These are phyloP conservation scores for Dactylellina drechsleri DNA, from an alignment of 2,329 filamentous ascomycete species.

Conservation along the genomic window DNA sequence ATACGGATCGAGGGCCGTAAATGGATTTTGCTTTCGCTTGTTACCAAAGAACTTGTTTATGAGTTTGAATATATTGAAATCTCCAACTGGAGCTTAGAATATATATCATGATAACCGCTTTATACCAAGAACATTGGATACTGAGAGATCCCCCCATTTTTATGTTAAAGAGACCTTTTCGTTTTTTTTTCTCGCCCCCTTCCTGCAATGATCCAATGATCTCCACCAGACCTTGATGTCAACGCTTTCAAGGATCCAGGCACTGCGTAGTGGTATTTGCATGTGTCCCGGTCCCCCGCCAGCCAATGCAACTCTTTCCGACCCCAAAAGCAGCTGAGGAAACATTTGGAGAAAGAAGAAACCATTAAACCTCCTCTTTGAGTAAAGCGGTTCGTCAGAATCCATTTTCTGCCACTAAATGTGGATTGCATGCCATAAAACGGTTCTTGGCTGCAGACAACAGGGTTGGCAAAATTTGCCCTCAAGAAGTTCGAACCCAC, in stretches of 20 bases:
- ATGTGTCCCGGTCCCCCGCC: constrained; percentile 54
- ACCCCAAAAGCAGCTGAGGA: constrained; percentile 47
- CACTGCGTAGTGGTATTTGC: constrained; percentile 47
- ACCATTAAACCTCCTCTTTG: constrained; percentile 37
- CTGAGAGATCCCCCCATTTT: too few species aligned
- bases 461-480: constrained; percentile 32
- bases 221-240: constrained; percentile 38
- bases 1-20: too few species aligned
- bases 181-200: constrained; percentile 2
- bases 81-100: too few species aligned
- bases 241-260: constrained; percentile 50
- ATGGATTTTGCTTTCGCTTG: too few species aligned
- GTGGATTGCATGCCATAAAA: constrained; percentile 55
- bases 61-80: too few species aligned
- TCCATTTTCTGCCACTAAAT: constrained; percentile 48
- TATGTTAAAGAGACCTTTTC: neutral
- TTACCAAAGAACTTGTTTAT: too few species aligned
- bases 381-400: constrained; percentile 49
- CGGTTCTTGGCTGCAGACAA: constrained; percentile 55
- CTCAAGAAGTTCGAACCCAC: constrained; percentile 39
- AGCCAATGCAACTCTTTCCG: constrained; percentile 54
- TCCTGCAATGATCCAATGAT: constrained; percentile 23
- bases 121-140: too few species aligned
- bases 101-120: too few species aligned
- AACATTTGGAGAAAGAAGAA: constrained; percentile 56